These are phyloP conservation scores for Malus sylvestris DNA, from an alignment of 306 rosid species.

Conservation along the genomic window DNA sequence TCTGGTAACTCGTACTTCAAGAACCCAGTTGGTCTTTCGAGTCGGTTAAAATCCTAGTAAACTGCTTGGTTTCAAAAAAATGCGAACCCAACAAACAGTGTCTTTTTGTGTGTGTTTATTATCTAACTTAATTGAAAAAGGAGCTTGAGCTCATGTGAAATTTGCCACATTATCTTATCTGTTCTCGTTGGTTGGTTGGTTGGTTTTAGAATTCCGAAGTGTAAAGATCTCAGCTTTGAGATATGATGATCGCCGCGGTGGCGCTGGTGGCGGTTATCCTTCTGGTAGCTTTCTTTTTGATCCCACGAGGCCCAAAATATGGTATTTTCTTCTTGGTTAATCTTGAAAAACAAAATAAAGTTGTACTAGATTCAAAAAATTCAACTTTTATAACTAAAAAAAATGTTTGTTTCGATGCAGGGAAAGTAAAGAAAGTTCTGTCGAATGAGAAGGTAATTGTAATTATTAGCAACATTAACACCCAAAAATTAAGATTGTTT, in stretches of 20 bases:
- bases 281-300: constrained; percentile 35
- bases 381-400: neutral
- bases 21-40: neutral
- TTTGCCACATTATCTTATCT: neutral
- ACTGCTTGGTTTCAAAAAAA: neutral
- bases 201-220: constrained; percentile 23
- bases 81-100: neutral
- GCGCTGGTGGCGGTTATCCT: constrained; percentile 46
- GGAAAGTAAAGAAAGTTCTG: constrained; percentile 21
- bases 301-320: constrained; percentile 35
- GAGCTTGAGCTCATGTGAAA: neutral
- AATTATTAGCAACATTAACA: neutral
- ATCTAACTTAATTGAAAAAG: neutral
- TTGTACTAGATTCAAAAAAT: neutral
- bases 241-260: constrained; percentile 44
- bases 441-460: constrained; percentile 38
- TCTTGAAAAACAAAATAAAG: neutral
- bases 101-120: neutral
- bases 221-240: constrained; percentile 11
- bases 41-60: neutral
- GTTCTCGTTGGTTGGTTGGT: neutral
- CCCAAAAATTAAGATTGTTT: no score
- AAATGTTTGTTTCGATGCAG: constrained; percentile 27
- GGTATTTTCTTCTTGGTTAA: constrained; percentile 10
- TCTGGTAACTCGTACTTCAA: neutral